Evolutionary conservation across 371 early-diverging fungal genomes (phyloP).

Genomic region (Syncephalis plumigaleata): DNA sequence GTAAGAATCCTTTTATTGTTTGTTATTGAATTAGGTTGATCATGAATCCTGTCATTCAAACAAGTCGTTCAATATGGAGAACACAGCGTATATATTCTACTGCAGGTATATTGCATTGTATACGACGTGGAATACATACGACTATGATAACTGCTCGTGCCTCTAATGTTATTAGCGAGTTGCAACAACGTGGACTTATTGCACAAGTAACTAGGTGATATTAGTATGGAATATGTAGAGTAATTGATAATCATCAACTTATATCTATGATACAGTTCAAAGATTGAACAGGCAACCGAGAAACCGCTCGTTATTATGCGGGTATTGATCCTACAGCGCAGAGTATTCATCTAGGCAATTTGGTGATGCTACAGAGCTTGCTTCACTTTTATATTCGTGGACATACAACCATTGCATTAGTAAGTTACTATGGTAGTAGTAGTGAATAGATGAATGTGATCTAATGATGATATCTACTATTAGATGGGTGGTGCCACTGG

Average conservation of each 20-base stretch:
- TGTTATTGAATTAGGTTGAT: no score
- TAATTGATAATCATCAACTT: not conserved
- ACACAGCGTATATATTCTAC: no score
- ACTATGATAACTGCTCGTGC: no score
- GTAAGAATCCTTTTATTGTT: no score
- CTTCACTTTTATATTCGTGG: constrained; percentile 75
- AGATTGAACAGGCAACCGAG: constrained; percentile 22
- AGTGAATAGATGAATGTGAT: not conserved
- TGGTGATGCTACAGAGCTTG: constrained; percentile 65
- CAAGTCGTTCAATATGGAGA: no score
- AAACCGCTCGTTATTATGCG: constrained; percentile 51
- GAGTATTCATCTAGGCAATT: constrained; percentile 80
- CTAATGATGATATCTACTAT: not conserved
- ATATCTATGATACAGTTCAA: constrained; percentile 27
- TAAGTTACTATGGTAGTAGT: constrained; percentile 11
- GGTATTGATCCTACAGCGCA: constrained; percentile 94
- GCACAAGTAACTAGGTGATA: no score
- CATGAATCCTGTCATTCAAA: no score
- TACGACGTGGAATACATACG: no score
- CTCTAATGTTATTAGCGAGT: no score
- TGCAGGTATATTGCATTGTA: no score
- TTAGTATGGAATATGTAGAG: no score
- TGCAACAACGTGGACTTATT: no score
- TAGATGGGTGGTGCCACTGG: constrained; percentile 90
- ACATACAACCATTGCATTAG: constrained; percentile 67